Percentiles rank a stretch among this genome's conserved stretches.
Evolutionary conservation across 1,139 yeast species (phyloP).

Genomic region (Debaryomyces sp.): DNA sequence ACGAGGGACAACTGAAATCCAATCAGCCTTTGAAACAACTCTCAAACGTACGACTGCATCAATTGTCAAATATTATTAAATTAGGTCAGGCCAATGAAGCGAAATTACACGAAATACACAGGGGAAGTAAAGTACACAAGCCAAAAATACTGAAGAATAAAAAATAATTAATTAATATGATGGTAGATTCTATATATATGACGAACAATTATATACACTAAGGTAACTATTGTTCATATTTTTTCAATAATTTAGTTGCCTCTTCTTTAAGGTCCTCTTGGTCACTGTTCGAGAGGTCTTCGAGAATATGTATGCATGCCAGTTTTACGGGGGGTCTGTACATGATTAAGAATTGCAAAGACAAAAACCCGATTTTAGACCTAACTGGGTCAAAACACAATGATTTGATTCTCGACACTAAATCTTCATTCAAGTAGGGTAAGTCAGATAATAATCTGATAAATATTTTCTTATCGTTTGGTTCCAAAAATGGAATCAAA

Average conservation of each 20-base stretch:
- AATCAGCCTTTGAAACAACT: constrained; percentile 7
- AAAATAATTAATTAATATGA: background rate
- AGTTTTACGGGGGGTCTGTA: constrained; percentile 83
- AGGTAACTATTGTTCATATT: constrained; percentile 29
- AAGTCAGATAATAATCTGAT: constrained; percentile 83
- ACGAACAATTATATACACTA: background rate
- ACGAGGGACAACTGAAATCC: constrained; percentile 3
- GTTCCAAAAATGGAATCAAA: constrained; percentile 80
- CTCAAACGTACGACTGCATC: constrained; percentile 1
- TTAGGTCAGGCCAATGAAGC: constrained; percentile 6
- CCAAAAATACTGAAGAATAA: constrained; percentile 1
- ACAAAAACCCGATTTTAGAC: constrained; percentile 75
- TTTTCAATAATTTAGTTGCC: constrained; percentile 54
- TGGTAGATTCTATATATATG: constrained; percentile 2
- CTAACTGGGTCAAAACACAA: constrained; percentile 87
- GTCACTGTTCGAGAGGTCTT: constrained; percentile 53
- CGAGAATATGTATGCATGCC: constrained; percentile 65
- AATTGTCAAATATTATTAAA: constrained; percentile 3
- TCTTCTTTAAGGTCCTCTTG: constrained; percentile 60
- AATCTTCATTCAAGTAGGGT: constrained; percentile 67
- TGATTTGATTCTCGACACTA: constrained; percentile 67
- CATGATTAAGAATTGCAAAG: constrained; percentile 81
- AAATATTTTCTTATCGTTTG: constrained; percentile 75
- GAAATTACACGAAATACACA: background rate
- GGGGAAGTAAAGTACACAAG: constrained; percentile 1